Evolutionary conservation across 148 eudicot genomes (phyloP).

Genomic region (Vaccinium darrowii): DNA sequence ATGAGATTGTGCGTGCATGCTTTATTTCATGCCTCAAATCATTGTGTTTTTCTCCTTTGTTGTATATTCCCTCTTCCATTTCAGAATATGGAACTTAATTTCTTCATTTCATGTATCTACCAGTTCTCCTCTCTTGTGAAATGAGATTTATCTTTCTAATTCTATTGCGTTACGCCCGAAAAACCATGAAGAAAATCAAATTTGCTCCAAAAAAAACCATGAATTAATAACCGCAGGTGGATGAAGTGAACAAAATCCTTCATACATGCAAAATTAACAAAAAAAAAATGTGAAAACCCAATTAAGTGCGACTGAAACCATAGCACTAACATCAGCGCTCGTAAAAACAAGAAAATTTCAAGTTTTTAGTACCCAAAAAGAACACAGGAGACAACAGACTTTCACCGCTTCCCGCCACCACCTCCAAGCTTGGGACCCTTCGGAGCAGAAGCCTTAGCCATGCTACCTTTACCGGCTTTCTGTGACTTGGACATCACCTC

Average conservation of each 20-base stretch:
- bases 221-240: background rate
- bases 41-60: too few species aligned
- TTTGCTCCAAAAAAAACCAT: background rate
- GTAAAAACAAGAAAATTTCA: background rate
- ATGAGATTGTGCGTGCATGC: background rate
- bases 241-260: background rate
- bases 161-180: background rate
- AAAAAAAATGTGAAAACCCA: background rate
- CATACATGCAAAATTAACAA: background rate
- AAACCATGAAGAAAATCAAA: background rate
- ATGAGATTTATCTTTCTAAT: background rate
- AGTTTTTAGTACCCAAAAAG: background rate
- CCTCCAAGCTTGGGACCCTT: slow-evolving; percentile 69
- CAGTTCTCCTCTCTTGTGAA: background rate
- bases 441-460: slow-evolving; percentile 38
- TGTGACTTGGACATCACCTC: slow-evolving; percentile 43
- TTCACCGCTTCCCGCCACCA: slow-evolving; percentile 67
- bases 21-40: too few species aligned
- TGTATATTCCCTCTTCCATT: background rate
- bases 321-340: background rate
- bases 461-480: slow-evolving; percentile 38
- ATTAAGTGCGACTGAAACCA: background rate
- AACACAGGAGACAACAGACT: background rate
- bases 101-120: background rate
- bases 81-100: background rate